Percentiles rank a stretch among this genome's conserved stretches.
Conservation (phyloP, 768 basidiomycete species). For the Collybiopsis luxurians region DNA sequence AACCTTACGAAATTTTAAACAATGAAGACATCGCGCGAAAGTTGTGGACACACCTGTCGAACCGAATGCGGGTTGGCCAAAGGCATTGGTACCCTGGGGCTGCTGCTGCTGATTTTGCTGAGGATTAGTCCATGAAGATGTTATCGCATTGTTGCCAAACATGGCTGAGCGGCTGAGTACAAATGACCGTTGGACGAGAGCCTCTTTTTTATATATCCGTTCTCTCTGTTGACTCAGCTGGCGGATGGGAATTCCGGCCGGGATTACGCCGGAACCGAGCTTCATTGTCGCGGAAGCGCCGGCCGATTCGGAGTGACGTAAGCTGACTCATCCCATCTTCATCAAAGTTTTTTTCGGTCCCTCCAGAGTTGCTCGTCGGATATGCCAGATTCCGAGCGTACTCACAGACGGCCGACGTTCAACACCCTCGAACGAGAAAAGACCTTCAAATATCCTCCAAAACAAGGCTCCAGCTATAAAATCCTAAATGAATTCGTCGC, state of each 20-base stretch:
- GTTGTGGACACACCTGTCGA: conserved; percentile 42
- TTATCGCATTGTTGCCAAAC: conserved; percentile 53
- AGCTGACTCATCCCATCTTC: too few species aligned
- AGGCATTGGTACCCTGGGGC: conserved; percentile 41
- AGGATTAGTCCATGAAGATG: conserved; percentile 67
- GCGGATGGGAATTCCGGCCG: not conserved
- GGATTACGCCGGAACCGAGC: not conserved
- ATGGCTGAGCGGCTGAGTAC: too few species aligned
- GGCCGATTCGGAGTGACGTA: too few species aligned
- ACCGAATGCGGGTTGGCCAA: conserved; percentile 73
- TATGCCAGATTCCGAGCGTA: conserved; percentile 52
- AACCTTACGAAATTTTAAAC: conserved; percentile 15
- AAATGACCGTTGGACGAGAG: too few species aligned
- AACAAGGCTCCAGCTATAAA: conserved; percentile 63
- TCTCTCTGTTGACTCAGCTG: not conserved
- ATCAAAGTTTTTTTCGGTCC: too few species aligned
- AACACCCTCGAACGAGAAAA: conserved; percentile 80
- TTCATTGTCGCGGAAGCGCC: too few species aligned
- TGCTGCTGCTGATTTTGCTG: conserved; percentile 53
- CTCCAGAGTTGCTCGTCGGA: conserved; percentile 13
- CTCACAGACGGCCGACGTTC: conserved; percentile 57
- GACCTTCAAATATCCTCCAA: conserved; percentile 72
- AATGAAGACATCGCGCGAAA: conserved; percentile 12
- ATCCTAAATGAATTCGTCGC: conserved; percentile 90
- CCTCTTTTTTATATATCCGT: not conserved